These are phyloP conservation scores for Pythium guiyangense DNA, from an alignment of 352 stramenopile species.

Conservation along the genomic window DNA sequence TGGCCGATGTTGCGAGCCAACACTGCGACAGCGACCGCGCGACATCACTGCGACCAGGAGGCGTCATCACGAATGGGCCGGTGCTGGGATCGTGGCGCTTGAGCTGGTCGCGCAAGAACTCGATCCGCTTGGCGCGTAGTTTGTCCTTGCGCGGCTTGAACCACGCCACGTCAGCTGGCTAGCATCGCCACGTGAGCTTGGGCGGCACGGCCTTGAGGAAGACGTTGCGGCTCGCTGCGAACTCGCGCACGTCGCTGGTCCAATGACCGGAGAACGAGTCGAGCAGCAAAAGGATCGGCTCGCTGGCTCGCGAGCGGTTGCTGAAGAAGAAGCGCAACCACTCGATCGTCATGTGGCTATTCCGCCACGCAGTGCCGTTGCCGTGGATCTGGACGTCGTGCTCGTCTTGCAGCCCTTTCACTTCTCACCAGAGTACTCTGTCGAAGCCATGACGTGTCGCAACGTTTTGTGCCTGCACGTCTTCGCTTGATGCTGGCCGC, in stretches of 20 bases:
- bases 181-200: conserved; percentile 15
- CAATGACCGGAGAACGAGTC: conserved; percentile 29
- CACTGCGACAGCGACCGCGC: background rate
- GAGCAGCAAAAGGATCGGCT: conserved; percentile 20
- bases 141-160: conserved; percentile 15
- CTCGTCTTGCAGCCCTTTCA: conserved; percentile 6
- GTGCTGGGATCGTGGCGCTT: background rate
- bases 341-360: conserved; percentile 9
- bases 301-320: background rate
- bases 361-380: conserved; percentile 24
- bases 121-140: background rate
- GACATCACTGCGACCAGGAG: background rate
- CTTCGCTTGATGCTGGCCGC: no score
- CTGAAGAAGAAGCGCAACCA: conserved; percentile 22
- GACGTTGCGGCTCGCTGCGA: conserved; percentile 18
- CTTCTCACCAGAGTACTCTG: conserved; percentile 14
- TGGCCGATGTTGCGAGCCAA: background rate
- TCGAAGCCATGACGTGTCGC: conserved; percentile 19
- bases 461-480: no score
- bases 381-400: conserved; percentile 14
- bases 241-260: conserved; percentile 17
- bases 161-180: conserved; percentile 21
- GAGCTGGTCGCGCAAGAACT: background rate
- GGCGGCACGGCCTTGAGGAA: conserved; percentile 18
- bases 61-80: background rate